A percentile compares a stretch with the other conserved stretches of the same genome.
These are phyloP conservation scores for Lactarius sp. DNA, from an alignment of 768 basidiomycete species.

Conservation along the genomic window DNA sequence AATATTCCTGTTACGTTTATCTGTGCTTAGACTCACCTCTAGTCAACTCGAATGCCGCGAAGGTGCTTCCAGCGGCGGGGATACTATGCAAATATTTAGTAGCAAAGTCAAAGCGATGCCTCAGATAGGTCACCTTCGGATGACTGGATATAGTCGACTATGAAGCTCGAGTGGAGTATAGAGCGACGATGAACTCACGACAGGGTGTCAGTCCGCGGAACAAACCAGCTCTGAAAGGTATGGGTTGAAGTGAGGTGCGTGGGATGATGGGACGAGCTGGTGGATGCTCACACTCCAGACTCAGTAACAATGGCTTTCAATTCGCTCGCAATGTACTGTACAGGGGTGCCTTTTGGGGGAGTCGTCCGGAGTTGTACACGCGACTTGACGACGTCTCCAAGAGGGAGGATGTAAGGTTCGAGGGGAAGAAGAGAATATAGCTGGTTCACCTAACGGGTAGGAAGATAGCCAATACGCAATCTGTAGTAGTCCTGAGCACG, in stretches of 20 bases:
- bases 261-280: background rate
- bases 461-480: slow-evolving; percentile 92
- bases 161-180: background rate
- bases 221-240: slow-evolving; percentile 47
- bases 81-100: slow-evolving; percentile 46
- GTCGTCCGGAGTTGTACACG: slow-evolving; percentile 73
- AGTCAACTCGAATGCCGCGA: slow-evolving; percentile 83
- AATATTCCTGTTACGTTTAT: background rate
- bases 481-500: slow-evolving; percentile 31
- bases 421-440: background rate
- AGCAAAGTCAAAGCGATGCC: background rate
- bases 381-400: slow-evolving; percentile 83
- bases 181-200: slow-evolving; percentile 42
- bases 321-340: slow-evolving; percentile 72
- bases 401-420: background rate
- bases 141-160: slow-evolving; percentile 37
- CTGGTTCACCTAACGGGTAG: slow-evolving; percentile 68
- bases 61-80: slow-evolving; percentile 87
- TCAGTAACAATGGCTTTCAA: slow-evolving; percentile 61
- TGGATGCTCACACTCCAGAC: slow-evolving; percentile 59
- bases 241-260: background rate
- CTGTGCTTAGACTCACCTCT: slow-evolving; percentile 46
- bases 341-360: slow-evolving; percentile 70
- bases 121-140: slow-evolving; percentile 50
- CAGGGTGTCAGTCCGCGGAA: slow-evolving; percentile 75